Base-by-base conservation (phyloP, 2,329 filamentous ascomycete species). In the Penicillium glabrum region DNA sequence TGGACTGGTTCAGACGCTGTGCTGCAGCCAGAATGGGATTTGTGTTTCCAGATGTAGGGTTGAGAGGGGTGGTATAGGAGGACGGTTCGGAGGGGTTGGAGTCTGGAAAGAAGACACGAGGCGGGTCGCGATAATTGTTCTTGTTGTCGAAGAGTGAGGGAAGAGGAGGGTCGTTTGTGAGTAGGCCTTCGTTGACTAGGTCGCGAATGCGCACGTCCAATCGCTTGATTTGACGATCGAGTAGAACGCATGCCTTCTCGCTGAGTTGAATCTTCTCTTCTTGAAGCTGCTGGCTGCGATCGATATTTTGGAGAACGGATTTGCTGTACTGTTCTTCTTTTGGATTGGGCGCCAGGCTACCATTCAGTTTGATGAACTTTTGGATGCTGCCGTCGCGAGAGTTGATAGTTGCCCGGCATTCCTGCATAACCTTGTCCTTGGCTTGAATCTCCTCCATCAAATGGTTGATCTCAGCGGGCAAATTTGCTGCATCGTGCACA, bases 391-490 rank as follows among this genome's bases (percentile, higher is more conserved):
- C 76, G 62, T 88, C 86, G 46, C 84, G 83, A 33, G 80, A 80
- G 58, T 79, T 79, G 67, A 88, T 86, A 14, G 78, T 76, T n/a
- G 78, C 72, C 45, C 80, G 78, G 64, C 80, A 82, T 55, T 86
- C 83, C 61, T 83, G 79, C 53, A 88, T 84, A 48, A 81, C 78
- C 55, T 81, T 79, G 63, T 88, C 85, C 67, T 88, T 88, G 58
- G 85, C 85, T 63, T 86, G 81, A 44, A 88, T 86, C 65, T 88
- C 86, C 65, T 88, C 86, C 70, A 87, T 84, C 54, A 88, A 74
- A 74, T 88, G 86, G 10, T 80, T 83, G 47, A 88, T 84, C 67
- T 88, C 86, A 2, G 83, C 84, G 0, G 86, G 85, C 16, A 87
- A 73, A 60, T 88, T 88, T 21, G 79, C 78, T 45, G 75, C 83